Percentiles rank a stretch among this genome's conserved stretches.
Evolutionary conservation across 345 rosid species (phyloP).

Genomic region (Murraya koenigii): DNA sequence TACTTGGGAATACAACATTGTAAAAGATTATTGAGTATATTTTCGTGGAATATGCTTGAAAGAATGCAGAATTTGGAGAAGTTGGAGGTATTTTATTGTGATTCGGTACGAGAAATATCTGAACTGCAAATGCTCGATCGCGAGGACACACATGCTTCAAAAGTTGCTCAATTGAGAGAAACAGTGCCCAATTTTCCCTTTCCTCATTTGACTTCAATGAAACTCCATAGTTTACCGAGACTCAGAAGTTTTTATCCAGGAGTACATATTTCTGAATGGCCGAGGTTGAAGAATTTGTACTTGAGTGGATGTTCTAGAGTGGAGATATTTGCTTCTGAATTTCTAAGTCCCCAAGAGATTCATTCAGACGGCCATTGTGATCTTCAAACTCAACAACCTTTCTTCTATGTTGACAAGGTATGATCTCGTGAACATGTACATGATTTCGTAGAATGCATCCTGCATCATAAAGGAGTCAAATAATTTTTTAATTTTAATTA

Average conservation of each 20-base stretch:
- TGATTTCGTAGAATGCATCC: no score
- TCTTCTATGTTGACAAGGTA: slow-evolving; percentile 15
- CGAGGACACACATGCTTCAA: no score
- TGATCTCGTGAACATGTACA: no score
- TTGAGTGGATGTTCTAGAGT: slow-evolving; percentile 5
- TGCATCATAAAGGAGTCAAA: no score
- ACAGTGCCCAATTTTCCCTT: background rate
- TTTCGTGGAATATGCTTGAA: background rate
- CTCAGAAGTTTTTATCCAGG: slow-evolving; percentile 12
- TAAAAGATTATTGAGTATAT: background rate
- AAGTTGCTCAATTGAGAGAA: background rate
- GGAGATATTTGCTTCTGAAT: background rate
- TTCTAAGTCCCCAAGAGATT: background rate
- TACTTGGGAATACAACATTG: background rate
- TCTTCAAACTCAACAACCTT: background rate
- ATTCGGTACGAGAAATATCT: no score
- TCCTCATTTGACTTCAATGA: slow-evolving; percentile 4
- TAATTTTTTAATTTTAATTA: no score
- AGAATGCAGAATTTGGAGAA: background rate
- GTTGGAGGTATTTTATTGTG: background rate
- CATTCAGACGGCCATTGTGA: background rate
- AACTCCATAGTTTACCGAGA: background rate
- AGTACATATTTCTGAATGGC: slow-evolving; percentile 10
- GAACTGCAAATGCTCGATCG: no score
- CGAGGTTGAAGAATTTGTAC: background rate